Percentiles rank a stretch among this genome's conserved stretches.
phyloP scores from a whole-genome alignment of 192 early-diverging fungal species.

The Backusella luteola region DNA sequence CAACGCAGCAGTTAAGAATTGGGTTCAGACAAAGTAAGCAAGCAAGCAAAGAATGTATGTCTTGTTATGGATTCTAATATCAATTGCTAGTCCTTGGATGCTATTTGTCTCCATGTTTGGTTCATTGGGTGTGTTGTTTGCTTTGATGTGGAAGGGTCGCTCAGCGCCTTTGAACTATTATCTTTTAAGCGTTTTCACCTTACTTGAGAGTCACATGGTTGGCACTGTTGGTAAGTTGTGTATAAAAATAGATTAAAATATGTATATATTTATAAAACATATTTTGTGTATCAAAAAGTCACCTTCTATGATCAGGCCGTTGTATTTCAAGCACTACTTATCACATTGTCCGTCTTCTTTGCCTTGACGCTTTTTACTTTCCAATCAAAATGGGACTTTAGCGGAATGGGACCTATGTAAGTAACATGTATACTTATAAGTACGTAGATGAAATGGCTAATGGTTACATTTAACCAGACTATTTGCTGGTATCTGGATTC shows the following conservation, averaged over 20 bases:
- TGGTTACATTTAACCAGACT: constrained; percentile 39
- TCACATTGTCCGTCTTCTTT: constrained; percentile 71
- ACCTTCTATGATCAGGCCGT: constrained; percentile 60
- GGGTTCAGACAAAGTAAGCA: constrained; percentile 51
- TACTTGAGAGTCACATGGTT: constrained; percentile 44
- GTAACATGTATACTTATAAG: neutral
- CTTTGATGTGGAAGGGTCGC: constrained; percentile 56
- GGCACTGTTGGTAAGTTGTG: constrained; percentile 38
- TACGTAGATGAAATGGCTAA: neutral
- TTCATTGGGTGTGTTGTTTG: constrained; percentile 46
- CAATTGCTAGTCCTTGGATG: constrained; percentile 51
- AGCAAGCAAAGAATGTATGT: neutral
- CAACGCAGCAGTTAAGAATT: constrained; percentile 44
- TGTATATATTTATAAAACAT: neutral
- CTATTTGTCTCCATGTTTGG: constrained; percentile 53
- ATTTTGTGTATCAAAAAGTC: constrained; percentile 33
- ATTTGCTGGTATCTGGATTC: constrained; percentile 56
- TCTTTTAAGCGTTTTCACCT: constrained; percentile 63
- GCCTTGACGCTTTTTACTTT: constrained; percentile 75
- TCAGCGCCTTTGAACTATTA: constrained; percentile 62
- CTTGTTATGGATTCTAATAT: neutral
- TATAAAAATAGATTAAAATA: neutral
- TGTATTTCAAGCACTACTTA: constrained; percentile 75
- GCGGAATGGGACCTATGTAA: constrained; percentile 55
- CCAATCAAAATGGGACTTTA: constrained; percentile 75